Evolutionary conservation across 257 asterid species (phyloP).

Genomic region (Capsicum rhomboideum): DNA sequence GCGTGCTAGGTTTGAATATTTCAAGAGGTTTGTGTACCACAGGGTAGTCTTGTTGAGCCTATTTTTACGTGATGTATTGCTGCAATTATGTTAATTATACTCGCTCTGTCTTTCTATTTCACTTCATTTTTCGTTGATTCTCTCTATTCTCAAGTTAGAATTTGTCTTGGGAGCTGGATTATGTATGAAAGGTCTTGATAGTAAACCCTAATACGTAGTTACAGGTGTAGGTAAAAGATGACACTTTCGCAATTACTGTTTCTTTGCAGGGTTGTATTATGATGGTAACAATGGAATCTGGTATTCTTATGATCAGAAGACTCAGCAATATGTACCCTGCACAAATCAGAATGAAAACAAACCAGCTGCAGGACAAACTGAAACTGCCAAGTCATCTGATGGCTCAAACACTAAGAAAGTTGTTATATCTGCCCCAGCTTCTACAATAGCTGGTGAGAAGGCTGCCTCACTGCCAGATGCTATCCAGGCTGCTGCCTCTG

Average conservation of each 20-base stretch:
- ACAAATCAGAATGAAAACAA: constrained; percentile 56
- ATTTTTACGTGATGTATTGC: neutral
- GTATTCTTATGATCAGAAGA: constrained; percentile 80
- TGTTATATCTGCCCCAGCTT: constrained; percentile 92
- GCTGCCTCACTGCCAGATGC: constrained; percentile 85
- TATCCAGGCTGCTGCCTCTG: constrained; percentile 96
- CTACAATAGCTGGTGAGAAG: constrained; percentile 70
- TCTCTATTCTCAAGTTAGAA: neutral
- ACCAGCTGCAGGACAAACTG: constrained; percentile 52
- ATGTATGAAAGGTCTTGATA: neutral
- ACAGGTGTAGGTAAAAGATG: neutral
- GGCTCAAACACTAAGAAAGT: constrained; percentile 57
- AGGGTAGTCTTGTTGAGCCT: neutral
- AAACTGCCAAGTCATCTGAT: constrained; percentile 37
- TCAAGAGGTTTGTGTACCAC: neutral
- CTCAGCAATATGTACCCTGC: constrained; percentile 78
- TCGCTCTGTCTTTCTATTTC: neutral
- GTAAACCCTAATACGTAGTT: neutral
- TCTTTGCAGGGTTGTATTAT: constrained; percentile 66
- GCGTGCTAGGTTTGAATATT: neutral
- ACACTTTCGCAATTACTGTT: neutral
- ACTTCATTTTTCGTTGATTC: neutral
- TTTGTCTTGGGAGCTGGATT: neutral
- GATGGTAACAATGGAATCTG: constrained; percentile 92
- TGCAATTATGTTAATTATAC: neutral